Evolutionary conservation across 2,329 filamentous ascomycete genomes (phyloP), one percentile per base, ranked within the genome.

Genomic region (Dothistroma septosporum): DNA sequence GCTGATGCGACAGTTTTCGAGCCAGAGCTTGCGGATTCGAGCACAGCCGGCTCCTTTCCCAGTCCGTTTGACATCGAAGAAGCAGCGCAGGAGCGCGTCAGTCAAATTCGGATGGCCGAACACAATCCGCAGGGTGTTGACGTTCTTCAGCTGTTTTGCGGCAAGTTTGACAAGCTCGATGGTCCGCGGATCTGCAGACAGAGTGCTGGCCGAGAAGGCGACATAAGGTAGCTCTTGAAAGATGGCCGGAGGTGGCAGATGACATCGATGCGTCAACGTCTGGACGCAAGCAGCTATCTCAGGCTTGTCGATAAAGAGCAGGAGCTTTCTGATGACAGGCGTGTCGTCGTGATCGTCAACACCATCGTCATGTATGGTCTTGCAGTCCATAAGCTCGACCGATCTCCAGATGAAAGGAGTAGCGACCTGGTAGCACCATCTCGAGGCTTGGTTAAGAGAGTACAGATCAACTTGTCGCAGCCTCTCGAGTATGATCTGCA

Each of bases 231-330:
- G 70, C 57, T 79, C 77, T 24, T 68, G 65, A 67, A 79, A 80
- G 52, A 79, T 77, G 32, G 74, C 74, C 0, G 79, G 79, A 1
- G 75, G 73, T 0, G 78, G 76, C 0, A 80, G 68, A 61, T 80
- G 78, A 65, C 79, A 81, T 24, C 76, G 76, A 65, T 80, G 78
- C 11, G 74, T 78, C 7, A 81, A 64, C 5, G 69, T 70, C 10
- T 77, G 75, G 10, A 81, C 78, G 58, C 76, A 75, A 10, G 73
- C 68, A 1, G 78, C 78, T 12, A 81, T 68, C 14, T 60, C 59
- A 16, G 77, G 74, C 37, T 77, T 78, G n/a, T 48, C 50, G 37
- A 12, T 9, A 33, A 81, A 66, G 8, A 79, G 64, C 14, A 75
- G 68, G 24, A 81, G 67, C 66, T 77, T 79, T 62, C 70, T 70